Percentiles rank a stretch among this genome's conserved stretches.
These are phyloP conservation scores for Naganishia sp. DNA, from an alignment of 1,284 basidiomycete genomes.

Conservation along the genomic window DNA sequence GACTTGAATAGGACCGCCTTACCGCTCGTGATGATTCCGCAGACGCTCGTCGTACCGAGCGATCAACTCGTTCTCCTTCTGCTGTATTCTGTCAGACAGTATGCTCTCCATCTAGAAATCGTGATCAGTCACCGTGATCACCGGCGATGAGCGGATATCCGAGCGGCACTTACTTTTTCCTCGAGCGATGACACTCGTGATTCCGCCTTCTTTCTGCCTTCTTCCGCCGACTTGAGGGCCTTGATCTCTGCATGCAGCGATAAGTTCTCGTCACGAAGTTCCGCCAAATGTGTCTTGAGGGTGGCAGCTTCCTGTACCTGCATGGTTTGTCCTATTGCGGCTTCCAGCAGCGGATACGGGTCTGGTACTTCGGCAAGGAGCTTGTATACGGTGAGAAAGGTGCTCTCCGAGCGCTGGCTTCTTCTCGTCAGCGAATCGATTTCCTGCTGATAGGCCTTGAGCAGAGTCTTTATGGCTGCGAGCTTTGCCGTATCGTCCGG, in stretches of 20 bases:
- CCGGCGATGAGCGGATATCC: no score
- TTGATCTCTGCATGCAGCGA: conserved; percentile 70
- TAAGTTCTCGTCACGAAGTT: conserved; percentile 74
- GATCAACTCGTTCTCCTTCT: conserved; percentile 92
- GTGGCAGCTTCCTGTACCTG: conserved; percentile 77
- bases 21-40: conserved; percentile 92
- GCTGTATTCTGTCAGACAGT: conserved; percentile 77
- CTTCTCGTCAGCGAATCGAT: conserved; percentile 93
- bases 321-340: conserved; percentile 87
- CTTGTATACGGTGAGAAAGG: conserved; percentile 91
- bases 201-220: conserved; percentile 74
- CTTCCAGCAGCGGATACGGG: conserved; percentile 92
- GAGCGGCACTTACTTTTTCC: conserved; percentile 63
- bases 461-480: conserved; percentile 76
- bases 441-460: conserved; percentile 95
- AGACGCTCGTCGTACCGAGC: conserved; percentile 95
- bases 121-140: background rate
- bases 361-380: conserved; percentile 91
- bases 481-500: conserved; percentile 79
- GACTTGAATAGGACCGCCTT: conserved; percentile 31
- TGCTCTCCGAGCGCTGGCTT: conserved; percentile 85
- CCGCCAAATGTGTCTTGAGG: conserved; percentile 69
- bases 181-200: conserved; percentile 74
- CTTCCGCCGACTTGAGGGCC: conserved; percentile 67
- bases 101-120: conserved; percentile 76